Evolutionary conservation across 2,329 filamentous ascomycete species (phyloP).

Genomic region (Aspergillus arachidicola): DNA sequence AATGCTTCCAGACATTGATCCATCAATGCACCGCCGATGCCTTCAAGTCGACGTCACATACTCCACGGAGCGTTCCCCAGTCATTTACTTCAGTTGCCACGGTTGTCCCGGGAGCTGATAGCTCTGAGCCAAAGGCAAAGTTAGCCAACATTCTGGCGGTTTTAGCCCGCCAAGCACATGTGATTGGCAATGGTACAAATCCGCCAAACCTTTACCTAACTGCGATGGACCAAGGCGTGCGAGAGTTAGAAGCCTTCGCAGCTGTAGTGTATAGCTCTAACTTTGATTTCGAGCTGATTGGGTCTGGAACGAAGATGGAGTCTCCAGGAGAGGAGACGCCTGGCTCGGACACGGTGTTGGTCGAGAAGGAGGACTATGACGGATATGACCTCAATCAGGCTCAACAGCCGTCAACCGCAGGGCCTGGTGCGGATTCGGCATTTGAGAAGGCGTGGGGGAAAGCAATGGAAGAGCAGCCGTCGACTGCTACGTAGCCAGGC

Average conservation of each 20-base stretch:
- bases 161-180: constrained; percentile 86
- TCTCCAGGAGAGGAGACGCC: constrained; percentile 11
- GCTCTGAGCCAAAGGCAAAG: constrained; percentile 61
- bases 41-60: constrained; percentile 60
- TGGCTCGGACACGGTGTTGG: constrained; percentile 20
- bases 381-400: constrained; percentile 8
- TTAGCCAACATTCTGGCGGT: constrained; percentile 89
- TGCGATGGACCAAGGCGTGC: constrained; percentile 48
- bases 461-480: constrained; percentile 32
- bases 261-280: constrained; percentile 54
- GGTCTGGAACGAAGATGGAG: constrained; percentile 22
- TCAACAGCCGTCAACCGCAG: constrained; percentile 4
- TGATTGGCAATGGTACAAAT: constrained; percentile 71
- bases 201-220: constrained; percentile 49
- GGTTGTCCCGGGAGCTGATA: constrained; percentile 34
- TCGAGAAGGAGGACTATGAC: constrained; percentile 21
- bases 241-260: constrained; percentile 52
- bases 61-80: constrained; percentile 48
- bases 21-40: constrained; percentile 78
- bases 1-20: constrained; percentile 80
- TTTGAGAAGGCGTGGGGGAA: constrained; percentile 43
- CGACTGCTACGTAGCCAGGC: constrained; percentile 7
- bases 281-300: constrained; percentile 41
- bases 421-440: constrained; percentile 25
- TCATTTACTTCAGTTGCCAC: constrained; percentile 47